These are phyloP conservation scores for Penstemon newberryi DNA, from an alignment of 257 asterid species.

Conservation along the genomic window DNA sequence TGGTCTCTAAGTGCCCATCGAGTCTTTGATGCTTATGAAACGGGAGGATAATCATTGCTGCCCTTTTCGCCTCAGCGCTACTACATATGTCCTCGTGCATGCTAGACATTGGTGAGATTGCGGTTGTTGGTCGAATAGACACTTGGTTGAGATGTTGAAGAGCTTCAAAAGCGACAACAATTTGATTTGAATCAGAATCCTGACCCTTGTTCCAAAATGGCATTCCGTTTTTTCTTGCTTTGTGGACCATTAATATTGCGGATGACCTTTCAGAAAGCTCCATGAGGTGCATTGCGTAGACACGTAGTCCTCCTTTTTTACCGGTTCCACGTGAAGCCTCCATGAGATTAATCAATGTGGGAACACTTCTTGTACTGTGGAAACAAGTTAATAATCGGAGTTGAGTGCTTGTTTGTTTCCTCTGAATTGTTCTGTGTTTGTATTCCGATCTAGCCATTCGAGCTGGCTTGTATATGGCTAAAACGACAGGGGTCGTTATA, in stretches of 20 bases:
- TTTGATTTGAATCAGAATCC: conserved; percentile 37
- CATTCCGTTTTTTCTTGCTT: conserved; percentile 45
- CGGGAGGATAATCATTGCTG: conserved; percentile 48
- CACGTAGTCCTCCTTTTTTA: conserved; percentile 46
- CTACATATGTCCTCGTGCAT: conserved; percentile 56
- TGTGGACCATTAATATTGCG: conserved; percentile 61
- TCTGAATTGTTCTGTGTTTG: conserved; percentile 47
- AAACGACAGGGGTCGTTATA: conserved; percentile 55
- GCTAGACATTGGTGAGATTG: conserved; percentile 47
- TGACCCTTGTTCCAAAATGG: conserved; percentile 45
- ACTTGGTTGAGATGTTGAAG: conserved; percentile 49
- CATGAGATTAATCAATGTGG: conserved; percentile 51
- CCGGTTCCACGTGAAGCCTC: conserved; percentile 60
- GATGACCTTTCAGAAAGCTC: conserved; percentile 64
- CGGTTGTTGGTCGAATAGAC: conserved; percentile 44
- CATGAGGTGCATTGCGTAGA: conserved; percentile 58
- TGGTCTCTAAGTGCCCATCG: conserved; percentile 53
- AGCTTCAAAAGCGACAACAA: conserved; percentile 61
- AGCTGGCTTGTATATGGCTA: conserved; percentile 56
- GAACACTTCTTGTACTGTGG: conserved; percentile 50
- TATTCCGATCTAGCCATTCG: conserved; percentile 31
- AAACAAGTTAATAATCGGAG: conserved; percentile 53
- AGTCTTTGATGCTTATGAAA: conserved; percentile 54
- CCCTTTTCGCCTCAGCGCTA: conserved; percentile 43
- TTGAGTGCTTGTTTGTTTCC: conserved; percentile 38